These are phyloP conservation scores for Chytriomyces hyalinus DNA, from an alignment of 192 early-diverging fungal genomes.

Conservation along the genomic window DNA sequence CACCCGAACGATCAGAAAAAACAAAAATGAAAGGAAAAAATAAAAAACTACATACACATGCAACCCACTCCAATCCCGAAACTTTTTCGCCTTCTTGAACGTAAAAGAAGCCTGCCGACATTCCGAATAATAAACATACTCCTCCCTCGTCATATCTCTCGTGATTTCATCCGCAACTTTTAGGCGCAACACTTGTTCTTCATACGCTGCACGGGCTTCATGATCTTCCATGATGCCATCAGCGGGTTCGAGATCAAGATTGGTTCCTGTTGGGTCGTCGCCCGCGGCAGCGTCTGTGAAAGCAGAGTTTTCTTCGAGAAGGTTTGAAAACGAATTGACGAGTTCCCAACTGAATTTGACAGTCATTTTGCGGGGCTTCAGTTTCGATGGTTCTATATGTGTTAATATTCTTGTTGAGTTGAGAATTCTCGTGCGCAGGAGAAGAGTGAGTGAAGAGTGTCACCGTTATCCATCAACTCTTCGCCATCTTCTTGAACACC, in stretches of 20 bases:
- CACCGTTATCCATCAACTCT: constrained; percentile 18
- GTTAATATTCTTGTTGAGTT: neutral
- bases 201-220: constrained; percentile 83
- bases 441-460: neutral
- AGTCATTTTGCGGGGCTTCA: constrained; percentile 65
- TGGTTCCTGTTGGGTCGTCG: neutral
- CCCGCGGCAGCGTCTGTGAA: neutral
- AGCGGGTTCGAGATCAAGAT: constrained; percentile 78
- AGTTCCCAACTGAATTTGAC: constrained; percentile 96
- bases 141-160: constrained; percentile 92
- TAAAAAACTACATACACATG: constrained; percentile 49
- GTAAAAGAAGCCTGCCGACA: constrained; percentile 98
- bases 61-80: constrained; percentile 96
- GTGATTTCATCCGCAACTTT: constrained; percentile 92
- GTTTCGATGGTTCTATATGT: constrained; percentile 43
- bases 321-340: constrained; percentile 77
- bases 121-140: constrained; percentile 98
- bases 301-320: constrained; percentile 45
- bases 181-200: constrained; percentile 72
- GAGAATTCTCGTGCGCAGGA: neutral
- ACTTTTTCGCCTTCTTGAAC: constrained; percentile 90
- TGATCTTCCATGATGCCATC: constrained; percentile 80
- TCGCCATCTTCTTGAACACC: constrained; percentile 61
- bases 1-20: neutral
- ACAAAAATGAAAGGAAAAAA: neutral